Base-by-base conservation (phyloP, 1,284 basidiomycete genomes). In the Sporisorium iseilematis-ciliati region DNA sequence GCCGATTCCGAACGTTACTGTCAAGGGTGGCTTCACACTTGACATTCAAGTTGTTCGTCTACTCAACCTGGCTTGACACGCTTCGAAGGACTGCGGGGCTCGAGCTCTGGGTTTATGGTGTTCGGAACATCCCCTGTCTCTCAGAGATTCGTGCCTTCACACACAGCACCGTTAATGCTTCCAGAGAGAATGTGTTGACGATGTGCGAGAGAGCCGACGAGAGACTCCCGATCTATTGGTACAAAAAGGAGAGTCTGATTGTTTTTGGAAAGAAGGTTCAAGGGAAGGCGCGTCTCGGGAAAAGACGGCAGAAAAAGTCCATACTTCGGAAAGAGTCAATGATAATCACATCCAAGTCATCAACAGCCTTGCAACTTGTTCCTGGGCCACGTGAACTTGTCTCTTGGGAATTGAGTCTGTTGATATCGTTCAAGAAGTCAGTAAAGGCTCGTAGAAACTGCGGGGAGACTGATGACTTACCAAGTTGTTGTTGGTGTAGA, bases 401-500 rank as follows among this genome's bases (percentile, higher is more conserved):
- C 75, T 21, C 70, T 53, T 2, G 68, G n/a, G n/a, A n/a, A n/a
- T n/a, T n/a, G n/a, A n/a, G n/a, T n/a, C n/a, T n/a, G n/a, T n/a
- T n/a, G n/a, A n/a, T n/a, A n/a, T n/a, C n/a, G n/a, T n/a, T n/a
- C n/a, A n/a, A n/a, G n/a, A n/a, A n/a, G n/a, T n/a, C n/a, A n/a
- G n/a, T n/a, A n/a, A n/a, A n/a, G n/a, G n/a, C n/a, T n/a, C n/a
- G n/a, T n/a, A n/a, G n/a, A n/a, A n/a, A n/a, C n/a, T n/a, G n/a
- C n/a, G n/a, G n/a, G n/a, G n/a, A n/a, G n/a, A n/a, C n/a, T n/a
- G n/a, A n/a, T n/a, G n/a, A n/a, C n/a, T n/a, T n/a, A n/a, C n/a
- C n/a, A n/a, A n/a, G 57, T 85, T 85, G 26, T 57, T 75, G 70
- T 85, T 82, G 25, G 51, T 42, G 65, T 85, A 85, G 20, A 83